These are phyloP conservation scores for Saccharomycopsis sp. DNA, from an alignment of 805 yeast genomes.

Conservation along the genomic window DNA sequence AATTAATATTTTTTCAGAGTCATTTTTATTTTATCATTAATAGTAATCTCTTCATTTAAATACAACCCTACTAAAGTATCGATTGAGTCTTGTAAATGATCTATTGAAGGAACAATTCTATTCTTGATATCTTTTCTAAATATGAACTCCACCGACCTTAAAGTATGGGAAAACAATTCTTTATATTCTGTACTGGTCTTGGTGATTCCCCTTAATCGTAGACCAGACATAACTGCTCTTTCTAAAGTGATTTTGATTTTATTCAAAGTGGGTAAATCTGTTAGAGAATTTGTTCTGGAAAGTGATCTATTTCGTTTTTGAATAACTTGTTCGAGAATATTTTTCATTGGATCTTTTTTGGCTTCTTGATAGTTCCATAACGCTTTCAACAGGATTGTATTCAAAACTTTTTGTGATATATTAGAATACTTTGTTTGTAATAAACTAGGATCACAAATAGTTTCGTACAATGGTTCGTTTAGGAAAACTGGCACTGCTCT, in stretches of 20 bases:
- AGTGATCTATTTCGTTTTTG: neutral
- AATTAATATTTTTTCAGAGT: too few species aligned
- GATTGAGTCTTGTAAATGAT: constrained; percentile 8
- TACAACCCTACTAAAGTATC: constrained; percentile 13
- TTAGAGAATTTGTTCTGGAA: neutral
- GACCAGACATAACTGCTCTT: constrained; percentile 10
- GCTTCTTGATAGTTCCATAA: neutral
- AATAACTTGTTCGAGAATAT: constrained; percentile 4
- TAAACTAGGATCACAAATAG: neutral
- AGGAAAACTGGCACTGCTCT: neutral
- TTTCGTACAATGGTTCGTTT: neutral
- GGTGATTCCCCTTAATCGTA: constrained; percentile 13
- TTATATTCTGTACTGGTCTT: constrained; percentile 8
- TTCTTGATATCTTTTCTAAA: constrained; percentile 4
- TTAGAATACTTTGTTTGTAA: neutral
- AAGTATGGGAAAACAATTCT: constrained; percentile 10
- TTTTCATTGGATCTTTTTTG: neutral
- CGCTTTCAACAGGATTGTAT: neutral
- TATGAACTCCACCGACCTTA: constrained; percentile 11
- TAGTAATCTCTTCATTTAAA: neutral
- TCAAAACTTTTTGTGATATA: neutral
- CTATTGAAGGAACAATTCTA: constrained; percentile 4
- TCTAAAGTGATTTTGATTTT: constrained; percentile 6
- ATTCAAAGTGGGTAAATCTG: neutral
- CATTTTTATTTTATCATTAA: neutral